Evolutionary conservation across 139 green algal genomes (phyloP).

Genomic region (Closterium sp.): DNA sequence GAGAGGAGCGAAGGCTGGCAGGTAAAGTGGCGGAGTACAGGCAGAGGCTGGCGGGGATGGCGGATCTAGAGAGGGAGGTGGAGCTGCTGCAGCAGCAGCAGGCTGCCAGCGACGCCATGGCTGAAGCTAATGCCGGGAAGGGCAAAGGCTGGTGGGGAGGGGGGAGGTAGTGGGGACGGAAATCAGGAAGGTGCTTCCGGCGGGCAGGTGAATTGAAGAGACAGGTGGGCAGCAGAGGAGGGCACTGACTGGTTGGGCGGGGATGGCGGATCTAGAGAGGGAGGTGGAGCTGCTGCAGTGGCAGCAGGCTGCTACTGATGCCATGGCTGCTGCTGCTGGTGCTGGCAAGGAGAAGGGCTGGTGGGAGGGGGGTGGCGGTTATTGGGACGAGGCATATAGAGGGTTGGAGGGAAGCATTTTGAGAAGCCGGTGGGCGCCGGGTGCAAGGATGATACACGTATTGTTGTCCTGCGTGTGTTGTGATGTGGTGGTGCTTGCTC

Average conservation of each 20-base stretch:
- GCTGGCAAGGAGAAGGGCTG: slow-evolving; percentile 6
- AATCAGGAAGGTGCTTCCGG: not conserved
- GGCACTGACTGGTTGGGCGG: slow-evolving; percentile 27
- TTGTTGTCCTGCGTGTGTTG: no score
- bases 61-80: slow-evolving; percentile 34
- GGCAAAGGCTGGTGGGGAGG: slow-evolving; percentile 1
- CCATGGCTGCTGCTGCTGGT: slow-evolving; percentile 26
- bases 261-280: slow-evolving; percentile 23
- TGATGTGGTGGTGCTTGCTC: no score
- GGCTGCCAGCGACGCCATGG: slow-evolving; percentile 3
- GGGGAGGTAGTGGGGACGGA: not conserved
- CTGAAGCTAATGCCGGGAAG: slow-evolving; percentile 12
- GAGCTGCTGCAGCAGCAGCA: slow-evolving; percentile 35
- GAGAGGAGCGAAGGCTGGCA: no score
- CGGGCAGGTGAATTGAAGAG: no score
- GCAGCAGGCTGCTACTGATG: slow-evolving; percentile 13
- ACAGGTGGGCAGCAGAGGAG: no score
- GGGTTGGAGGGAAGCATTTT: not conserved
- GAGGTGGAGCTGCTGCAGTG: slow-evolving; percentile 45
- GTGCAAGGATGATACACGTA: no score
- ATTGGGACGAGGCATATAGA: not conserved
- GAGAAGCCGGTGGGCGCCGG: no score
- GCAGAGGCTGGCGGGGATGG: slow-evolving; percentile 38
- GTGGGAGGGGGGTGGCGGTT: not conserved
- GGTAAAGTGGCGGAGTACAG: slow-evolving; percentile 40